Conservation (phyloP, 2,329 filamentous ascomycete species). For the Colletotrichum cereale region DNA sequence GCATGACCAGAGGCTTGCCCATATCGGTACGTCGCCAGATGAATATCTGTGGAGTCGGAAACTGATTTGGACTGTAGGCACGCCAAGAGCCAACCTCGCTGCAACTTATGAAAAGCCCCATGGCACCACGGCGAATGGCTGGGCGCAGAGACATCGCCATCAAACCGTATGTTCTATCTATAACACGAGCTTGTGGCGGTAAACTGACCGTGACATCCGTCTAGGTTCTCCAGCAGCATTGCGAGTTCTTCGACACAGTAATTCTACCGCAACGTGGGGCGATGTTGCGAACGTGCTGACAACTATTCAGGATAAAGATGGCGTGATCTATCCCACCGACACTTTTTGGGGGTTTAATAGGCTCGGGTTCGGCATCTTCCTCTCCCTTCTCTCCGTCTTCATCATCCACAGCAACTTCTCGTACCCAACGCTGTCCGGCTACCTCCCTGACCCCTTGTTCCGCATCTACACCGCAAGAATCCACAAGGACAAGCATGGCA, state of each 20-base stretch:
- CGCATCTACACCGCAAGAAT: conserved; percentile 53
- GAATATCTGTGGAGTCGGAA: background rate
- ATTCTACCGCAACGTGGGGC: rapidly evolving
- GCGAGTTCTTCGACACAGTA: conserved; percentile 56
- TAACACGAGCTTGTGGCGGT: rapidly evolving
- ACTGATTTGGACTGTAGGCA: conserved; percentile 42
- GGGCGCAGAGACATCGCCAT: conserved; percentile 48
- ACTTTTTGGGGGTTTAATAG: conserved; percentile 55
- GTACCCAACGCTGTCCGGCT: conserved; percentile 56
- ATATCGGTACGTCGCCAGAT: conserved; percentile 42
- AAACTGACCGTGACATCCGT: background rate
- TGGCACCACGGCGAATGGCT: conserved; percentile 50
- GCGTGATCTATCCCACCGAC: conserved; percentile 54
- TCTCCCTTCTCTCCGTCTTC: conserved; percentile 54
- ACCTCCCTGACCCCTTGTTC: conserved; percentile 54
- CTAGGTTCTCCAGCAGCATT: conserved; percentile 54
- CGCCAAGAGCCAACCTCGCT: conserved; percentile 51
- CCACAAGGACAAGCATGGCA: conserved; percentile 60
- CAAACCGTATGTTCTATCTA: conserved; percentile 45
- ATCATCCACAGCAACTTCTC: conserved; percentile 59
- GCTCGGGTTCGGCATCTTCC: conserved; percentile 54
- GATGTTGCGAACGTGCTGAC: background rate
- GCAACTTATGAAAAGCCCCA: conserved; percentile 50
- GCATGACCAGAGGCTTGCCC: conserved; percentile 44
- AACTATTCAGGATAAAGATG: conserved; percentile 49